Percentiles rank a stretch among this genome's conserved stretches.
These are phyloP conservation scores for Curvularia sp. DNA, from an alignment of 2,329 filamentous ascomycete genomes.

Conservation along the genomic window DNA sequence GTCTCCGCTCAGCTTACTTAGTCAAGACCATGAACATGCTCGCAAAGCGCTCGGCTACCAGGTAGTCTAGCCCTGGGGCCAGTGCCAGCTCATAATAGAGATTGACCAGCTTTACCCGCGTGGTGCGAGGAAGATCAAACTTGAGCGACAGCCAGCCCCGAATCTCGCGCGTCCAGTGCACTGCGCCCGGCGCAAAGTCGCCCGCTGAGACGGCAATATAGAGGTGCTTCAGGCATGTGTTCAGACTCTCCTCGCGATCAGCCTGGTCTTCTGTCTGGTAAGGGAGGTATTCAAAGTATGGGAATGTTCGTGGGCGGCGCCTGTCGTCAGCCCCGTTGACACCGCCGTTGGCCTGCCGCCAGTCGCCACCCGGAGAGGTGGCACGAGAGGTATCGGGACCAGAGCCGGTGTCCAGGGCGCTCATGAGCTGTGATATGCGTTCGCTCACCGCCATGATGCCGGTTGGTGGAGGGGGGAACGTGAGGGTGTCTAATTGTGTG, in stretches of 20 bases:
- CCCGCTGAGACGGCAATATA: slow-evolving; percentile 91
- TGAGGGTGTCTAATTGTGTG: slow-evolving; percentile 23
- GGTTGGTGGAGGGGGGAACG: slow-evolving; percentile 10
- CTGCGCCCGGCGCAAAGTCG: slow-evolving; percentile 89
- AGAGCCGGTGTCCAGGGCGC: slow-evolving; percentile 49
- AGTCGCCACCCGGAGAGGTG: slow-evolving; percentile 77
- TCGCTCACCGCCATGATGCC: slow-evolving; percentile 51
- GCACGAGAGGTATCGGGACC: slow-evolving; percentile 81
- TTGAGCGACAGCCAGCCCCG: slow-evolving; percentile 95
- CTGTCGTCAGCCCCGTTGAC: slow-evolving; percentile 61
- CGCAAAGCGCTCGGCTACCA: slow-evolving; percentile 85
- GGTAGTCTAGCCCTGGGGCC: slow-evolving; percentile 84
- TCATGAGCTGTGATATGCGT: slow-evolving; percentile 54
- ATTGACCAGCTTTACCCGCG: slow-evolving; percentile 82
- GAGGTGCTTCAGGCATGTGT: slow-evolving; percentile 89
- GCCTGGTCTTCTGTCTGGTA: slow-evolving; percentile 84
- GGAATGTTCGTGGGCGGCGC: slow-evolving; percentile 81
- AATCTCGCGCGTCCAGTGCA: slow-evolving; percentile 97
- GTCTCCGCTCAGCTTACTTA: slow-evolving; percentile 67
- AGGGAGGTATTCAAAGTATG: slow-evolving; percentile 88
- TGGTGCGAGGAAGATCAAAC: slow-evolving; percentile 89
- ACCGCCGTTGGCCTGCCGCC: slow-evolving; percentile 61
- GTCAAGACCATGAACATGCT: slow-evolving; percentile 96
- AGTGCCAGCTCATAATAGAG: slow-evolving; percentile 94
- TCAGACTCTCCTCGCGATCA: slow-evolving; percentile 78